These are phyloP conservation scores for Micromonas commoda DNA, from an alignment of 139 green algal species.

Conservation along the genomic window DNA sequence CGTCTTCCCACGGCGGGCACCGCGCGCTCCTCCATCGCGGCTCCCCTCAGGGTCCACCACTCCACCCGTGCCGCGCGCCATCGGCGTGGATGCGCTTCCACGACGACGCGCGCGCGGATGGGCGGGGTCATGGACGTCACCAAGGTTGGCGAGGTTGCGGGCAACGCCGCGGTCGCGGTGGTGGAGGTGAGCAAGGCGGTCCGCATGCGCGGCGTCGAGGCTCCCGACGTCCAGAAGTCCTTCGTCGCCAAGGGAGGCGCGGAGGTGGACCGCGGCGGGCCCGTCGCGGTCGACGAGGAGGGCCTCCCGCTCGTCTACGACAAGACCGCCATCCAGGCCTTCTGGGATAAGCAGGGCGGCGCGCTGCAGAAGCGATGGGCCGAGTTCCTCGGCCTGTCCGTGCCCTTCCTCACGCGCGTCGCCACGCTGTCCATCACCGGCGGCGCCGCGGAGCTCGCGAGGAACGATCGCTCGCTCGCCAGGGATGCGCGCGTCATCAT, in stretches of 20 bases:
- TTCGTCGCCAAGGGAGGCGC: conserved; percentile 20
- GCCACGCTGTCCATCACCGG: conserved; percentile 29
- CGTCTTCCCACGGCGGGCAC: too few species aligned
- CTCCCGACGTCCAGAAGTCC: conserved; percentile 22
- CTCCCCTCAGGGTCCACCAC: background rate
- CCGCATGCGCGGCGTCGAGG: conserved; percentile 30
- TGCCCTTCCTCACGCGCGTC: conserved; percentile 39
- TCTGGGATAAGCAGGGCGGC: conserved; percentile 48
- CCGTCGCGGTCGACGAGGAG: conserved; percentile 54
- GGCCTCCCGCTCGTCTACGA: conserved; percentile 70
- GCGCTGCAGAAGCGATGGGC: conserved; percentile 37
- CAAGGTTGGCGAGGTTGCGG: background rate
- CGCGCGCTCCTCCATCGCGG: too few species aligned
- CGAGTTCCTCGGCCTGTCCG: conserved; percentile 32
- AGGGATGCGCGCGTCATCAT: conserved; percentile 42
- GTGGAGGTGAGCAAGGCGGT: conserved; percentile 23
- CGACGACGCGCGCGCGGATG: conserved; percentile 7
- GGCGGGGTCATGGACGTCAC: background rate
- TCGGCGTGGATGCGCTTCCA: background rate
- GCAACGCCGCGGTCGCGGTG: background rate
- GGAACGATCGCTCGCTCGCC: conserved; percentile 29
- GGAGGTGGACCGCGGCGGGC: background rate
- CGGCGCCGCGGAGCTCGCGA: conserved; percentile 24
- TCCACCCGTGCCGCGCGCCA: background rate
- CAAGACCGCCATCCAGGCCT: conserved; percentile 55